Evolutionary conservation across 192 early-diverging fungal species (phyloP).

Genomic region (Funneliformis geosporum): DNA sequence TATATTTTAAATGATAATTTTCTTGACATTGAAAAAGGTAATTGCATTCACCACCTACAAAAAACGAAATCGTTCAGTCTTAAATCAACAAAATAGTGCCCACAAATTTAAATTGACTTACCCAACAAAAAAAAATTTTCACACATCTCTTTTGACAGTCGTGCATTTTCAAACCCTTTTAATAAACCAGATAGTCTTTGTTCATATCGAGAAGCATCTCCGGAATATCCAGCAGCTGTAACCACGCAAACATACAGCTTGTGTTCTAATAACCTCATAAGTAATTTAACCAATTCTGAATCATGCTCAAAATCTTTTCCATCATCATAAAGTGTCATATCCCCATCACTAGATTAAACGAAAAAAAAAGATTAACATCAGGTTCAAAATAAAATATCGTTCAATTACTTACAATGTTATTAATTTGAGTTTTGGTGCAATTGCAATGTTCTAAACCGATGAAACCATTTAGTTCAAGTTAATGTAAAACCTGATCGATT

Average conservation of each 20-base stretch:
- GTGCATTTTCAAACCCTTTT: constrained; percentile 53
- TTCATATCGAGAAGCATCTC: constrained; percentile 73
- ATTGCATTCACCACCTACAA: constrained; percentile 83
- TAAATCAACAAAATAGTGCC: not conserved
- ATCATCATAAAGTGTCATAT: constrained; percentile 93
- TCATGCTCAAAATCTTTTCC: constrained; percentile 78
- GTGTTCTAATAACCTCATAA: constrained; percentile 68
- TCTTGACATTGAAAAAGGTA: constrained; percentile 78
- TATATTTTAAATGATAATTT: constrained; percentile 63
- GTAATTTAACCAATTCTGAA: constrained; percentile 62
- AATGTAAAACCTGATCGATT: not conserved
- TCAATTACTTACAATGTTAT: constrained; percentile 74
- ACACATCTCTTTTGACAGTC: constrained; percentile 50
- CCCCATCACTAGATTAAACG: constrained; percentile 69
- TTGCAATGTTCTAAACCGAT: constrained; percentile 51
- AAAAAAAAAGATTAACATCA: not conserved
- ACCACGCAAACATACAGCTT: constrained; percentile 80
- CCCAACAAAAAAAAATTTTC: constrained; percentile 78
- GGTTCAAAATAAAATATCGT: not conserved
- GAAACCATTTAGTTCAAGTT: not conserved
- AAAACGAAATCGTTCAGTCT: not conserved
- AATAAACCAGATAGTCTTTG: constrained; percentile 75
- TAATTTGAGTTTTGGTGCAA: constrained; percentile 67
- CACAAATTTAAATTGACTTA: constrained; percentile 4
- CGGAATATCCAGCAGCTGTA: constrained; percentile 87